phyloP scores from a whole-genome alignment of 2,329 filamentous ascomycete species.

The Pestalotiopsis sp. region DNA sequence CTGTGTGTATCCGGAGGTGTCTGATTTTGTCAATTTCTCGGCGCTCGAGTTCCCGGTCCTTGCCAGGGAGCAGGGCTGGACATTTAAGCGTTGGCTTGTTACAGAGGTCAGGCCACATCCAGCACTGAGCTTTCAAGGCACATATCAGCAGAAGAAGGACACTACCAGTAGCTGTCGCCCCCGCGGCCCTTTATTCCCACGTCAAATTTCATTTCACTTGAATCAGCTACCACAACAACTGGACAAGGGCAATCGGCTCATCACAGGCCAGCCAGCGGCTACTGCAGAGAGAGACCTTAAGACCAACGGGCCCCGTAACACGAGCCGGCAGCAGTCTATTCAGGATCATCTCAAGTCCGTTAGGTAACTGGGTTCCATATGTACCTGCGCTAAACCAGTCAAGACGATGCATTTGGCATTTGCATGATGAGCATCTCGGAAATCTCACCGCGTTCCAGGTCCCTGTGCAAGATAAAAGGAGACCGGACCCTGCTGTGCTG shows the following conservation, averaged over 20 bases:
- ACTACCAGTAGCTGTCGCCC: background rate
- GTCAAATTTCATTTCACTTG: slow-evolving; percentile 3
- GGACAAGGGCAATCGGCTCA: background rate
- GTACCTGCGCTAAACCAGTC: background rate
- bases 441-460: background rate
- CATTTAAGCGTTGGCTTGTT: too few species aligned
- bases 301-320: background rate
- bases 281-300: background rate
- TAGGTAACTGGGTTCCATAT: background rate
- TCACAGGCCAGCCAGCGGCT: slow-evolving; percentile 2
- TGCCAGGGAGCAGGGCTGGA: too few species aligned
- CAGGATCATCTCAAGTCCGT: background rate
- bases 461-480: background rate
- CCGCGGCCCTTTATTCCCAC: background rate
- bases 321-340: slow-evolving; percentile 6
- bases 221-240: slow-evolving; percentile 4
- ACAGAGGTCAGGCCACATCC: too few species aligned
- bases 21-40: too few species aligned
- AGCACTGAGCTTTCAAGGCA: too few species aligned
- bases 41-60: too few species aligned
- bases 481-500: background rate
- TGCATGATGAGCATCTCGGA: background rate
- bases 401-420: background rate
- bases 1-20: too few species aligned
- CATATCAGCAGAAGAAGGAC: background rate